These are phyloP conservation scores for Scytalidium sp. DNA, from an alignment of 2,329 filamentous ascomycete genomes.

Conservation along the genomic window DNA sequence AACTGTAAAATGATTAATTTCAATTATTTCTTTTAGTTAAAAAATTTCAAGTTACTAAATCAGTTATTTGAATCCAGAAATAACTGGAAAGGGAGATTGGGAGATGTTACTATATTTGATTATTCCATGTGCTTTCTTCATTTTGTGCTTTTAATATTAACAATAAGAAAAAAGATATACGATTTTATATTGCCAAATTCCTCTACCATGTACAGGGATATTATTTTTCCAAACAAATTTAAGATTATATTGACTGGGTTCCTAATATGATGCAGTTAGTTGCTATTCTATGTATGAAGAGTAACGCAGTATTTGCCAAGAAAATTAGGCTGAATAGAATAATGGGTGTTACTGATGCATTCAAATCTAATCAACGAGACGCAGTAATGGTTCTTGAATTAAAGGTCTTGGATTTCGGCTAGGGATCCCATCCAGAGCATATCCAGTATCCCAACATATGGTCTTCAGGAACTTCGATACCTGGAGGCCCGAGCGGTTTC, in stretches of 20 bases:
- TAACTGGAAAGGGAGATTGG: constrained; percentile 20
- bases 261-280: no score
- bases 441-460: no score
- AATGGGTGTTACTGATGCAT: no score
- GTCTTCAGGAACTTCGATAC: no score
- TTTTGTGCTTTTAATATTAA: neutral
- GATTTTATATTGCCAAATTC: constrained; percentile 35
- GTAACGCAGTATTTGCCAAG: no score
- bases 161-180: constrained; percentile 14
- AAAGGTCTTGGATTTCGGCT: no score
- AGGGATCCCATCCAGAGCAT: no score
- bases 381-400: no score
- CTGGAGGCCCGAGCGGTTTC: no score
- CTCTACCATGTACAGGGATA: constrained; percentile 29
- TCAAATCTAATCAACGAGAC: no score
- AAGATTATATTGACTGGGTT: constrained; percentile 32
- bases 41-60: constrained; percentile 12
- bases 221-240: constrained; percentile 40
- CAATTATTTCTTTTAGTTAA: constrained; percentile 30
- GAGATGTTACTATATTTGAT: neutral
- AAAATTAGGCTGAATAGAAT: no score
- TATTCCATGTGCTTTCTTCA: neutral
- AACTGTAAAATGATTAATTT: constrained; percentile 35
- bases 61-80: constrained; percentile 25
- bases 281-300: no score